Conservation (phyloP, 2,329 filamentous ascomycete species). For the Pyricularia grisea region DNA sequence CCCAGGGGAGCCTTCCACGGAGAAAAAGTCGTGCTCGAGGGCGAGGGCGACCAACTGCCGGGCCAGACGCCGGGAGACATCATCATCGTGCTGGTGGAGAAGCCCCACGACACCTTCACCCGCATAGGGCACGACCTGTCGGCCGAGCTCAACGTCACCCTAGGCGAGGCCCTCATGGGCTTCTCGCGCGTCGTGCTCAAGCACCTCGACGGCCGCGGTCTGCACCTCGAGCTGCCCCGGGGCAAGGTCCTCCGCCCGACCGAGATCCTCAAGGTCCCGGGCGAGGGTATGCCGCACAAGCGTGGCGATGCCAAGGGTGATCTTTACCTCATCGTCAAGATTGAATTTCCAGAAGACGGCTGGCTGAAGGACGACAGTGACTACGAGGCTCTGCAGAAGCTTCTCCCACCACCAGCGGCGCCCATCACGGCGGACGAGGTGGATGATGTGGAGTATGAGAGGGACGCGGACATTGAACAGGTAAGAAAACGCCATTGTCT, state of each 20-base stretch:
- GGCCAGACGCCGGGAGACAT: constrained; percentile 89
- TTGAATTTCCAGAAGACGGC: constrained; percentile 80
- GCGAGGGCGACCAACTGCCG: constrained; percentile 87
- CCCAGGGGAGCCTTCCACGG: constrained; percentile 78
- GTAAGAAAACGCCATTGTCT: constrained; percentile 30
- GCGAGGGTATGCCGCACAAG: constrained; percentile 94
- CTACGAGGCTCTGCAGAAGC: constrained; percentile 60
- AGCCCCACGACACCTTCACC: constrained; percentile 71
- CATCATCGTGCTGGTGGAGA: constrained; percentile 77
- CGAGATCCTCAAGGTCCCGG: constrained; percentile 74
- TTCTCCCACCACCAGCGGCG: constrained; percentile 58
- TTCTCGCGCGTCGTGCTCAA: constrained; percentile 86
- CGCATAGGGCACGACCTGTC: constrained; percentile 78
- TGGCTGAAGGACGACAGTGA: constrained; percentile 71
- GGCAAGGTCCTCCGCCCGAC: constrained; percentile 77
- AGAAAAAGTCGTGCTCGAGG: constrained; percentile 81
- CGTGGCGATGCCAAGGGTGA: constrained; percentile 76
- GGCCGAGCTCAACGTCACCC: constrained; percentile 69
- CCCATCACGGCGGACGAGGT: constrained; percentile 62
- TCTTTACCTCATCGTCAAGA: constrained; percentile 74
- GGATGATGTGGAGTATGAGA: constrained; percentile 82
- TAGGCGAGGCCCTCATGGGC: constrained; percentile 77
- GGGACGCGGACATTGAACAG: constrained; percentile 74
- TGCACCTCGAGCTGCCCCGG: constrained; percentile 68
- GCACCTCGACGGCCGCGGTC: constrained; percentile 88